Conservation (phyloP, 192 early-diverging fungal species). For the Umbelopsis ramanniana region DNA sequence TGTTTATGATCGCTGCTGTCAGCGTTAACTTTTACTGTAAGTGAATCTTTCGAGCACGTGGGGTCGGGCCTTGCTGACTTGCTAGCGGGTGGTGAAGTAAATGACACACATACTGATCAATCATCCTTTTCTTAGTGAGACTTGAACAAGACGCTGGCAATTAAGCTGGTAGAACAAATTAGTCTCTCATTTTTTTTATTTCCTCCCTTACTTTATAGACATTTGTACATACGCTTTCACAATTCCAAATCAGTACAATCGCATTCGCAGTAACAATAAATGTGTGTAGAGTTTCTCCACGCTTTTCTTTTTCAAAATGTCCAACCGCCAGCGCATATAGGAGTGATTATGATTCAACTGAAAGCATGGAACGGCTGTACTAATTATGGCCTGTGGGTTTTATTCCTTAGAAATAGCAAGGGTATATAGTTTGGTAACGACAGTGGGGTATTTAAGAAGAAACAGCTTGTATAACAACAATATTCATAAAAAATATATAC, state of each 20-base stretch:
- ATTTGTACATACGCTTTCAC: conserved; percentile 9
- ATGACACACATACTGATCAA: not conserved
- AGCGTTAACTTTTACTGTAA: conserved; percentile 76
- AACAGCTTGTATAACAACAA: too few relatives aligned
- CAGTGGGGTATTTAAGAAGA: too few relatives aligned
- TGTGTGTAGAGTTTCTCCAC: too few relatives aligned
- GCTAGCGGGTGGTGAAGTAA: not conserved
- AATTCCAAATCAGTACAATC: not conserved
- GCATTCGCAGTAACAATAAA: not conserved
- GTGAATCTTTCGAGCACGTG: conserved; percentile 25
- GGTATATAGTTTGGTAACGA: too few relatives aligned
- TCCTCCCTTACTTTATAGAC: not conserved
- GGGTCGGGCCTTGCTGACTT: too few relatives aligned
- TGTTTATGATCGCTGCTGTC: conserved; percentile 67
- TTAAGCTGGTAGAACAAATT: not conserved
- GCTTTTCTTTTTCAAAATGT: too few relatives aligned
- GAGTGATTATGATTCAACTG: too few relatives aligned
- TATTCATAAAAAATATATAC: too few relatives aligned
- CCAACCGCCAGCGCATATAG: too few relatives aligned
- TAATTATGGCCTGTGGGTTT: too few relatives aligned
- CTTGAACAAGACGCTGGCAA: conserved; percentile 21
- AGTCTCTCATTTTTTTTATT: not conserved
- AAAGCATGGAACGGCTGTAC: too few relatives aligned
- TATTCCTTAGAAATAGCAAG: too few relatives aligned
- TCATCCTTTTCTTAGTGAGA: conserved; percentile 5